Percentiles rank a stretch among this genome's conserved stretches.
Evolutionary conservation across 1,284 basidiomycete species (phyloP).

Genomic region (Ganoderma leucocontextum): DNA sequence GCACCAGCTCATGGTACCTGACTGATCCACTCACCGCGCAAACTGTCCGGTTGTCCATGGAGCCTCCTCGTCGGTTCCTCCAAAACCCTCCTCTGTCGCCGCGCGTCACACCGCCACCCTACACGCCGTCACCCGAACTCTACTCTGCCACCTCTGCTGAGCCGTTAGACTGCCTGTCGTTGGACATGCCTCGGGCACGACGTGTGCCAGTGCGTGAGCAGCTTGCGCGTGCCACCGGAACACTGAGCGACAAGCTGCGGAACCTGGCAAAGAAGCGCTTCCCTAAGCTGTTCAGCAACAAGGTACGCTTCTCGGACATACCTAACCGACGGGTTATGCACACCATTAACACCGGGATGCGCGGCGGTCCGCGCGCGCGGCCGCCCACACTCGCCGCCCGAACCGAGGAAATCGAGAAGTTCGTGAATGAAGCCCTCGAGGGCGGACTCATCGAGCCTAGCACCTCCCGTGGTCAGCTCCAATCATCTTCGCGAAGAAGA

Average conservation of each 20-base stretch:
- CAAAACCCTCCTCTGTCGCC: no score
- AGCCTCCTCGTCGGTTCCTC: no score
- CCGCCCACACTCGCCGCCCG: background rate
- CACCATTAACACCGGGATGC: background rate
- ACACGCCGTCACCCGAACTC: no score
- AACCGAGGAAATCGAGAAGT: background rate
- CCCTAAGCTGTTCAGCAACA: background rate
- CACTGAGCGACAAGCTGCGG: no score
- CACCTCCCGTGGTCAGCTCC: background rate
- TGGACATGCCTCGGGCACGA: no score
- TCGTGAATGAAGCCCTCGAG: background rate
- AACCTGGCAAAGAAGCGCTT: background rate
- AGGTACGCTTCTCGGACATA: background rate
- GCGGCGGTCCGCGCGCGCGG: background rate
- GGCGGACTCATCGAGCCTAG: background rate
- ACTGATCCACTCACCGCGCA: background rate
- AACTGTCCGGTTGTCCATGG: background rate
- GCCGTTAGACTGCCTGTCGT: no score
- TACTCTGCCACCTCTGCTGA: no score
- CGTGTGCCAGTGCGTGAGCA: no score
- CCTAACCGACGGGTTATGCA: background rate
- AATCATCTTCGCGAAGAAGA: constrained; percentile 58
- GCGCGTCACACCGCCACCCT: no score
- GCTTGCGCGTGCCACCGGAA: no score
- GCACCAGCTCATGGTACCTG: background rate